phyloP scores from a whole-genome alignment of 2,329 filamentous ascomycete species.

The Emericellopsis atlantica region DNA sequence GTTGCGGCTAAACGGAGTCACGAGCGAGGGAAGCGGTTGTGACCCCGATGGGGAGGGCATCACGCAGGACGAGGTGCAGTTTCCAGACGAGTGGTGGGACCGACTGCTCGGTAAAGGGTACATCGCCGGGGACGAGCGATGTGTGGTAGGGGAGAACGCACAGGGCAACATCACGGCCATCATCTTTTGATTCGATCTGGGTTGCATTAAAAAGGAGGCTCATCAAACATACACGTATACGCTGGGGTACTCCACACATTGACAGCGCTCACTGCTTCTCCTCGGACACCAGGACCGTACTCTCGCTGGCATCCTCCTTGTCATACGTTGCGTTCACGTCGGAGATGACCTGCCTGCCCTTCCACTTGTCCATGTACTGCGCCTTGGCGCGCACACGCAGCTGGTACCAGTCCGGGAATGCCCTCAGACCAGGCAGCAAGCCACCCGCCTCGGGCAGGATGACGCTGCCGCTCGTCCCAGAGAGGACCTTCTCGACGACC shows the following conservation, averaged over 20 bases:
- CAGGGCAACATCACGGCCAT: conserved; percentile 37
- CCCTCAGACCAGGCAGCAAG: conserved; percentile 29
- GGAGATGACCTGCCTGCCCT: conserved; percentile 32
- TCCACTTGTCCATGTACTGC: conserved; percentile 29
- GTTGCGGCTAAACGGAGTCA: conserved; percentile 18
- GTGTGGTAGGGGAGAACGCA: conserved; percentile 46
- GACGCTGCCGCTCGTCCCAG: conserved; percentile 32
- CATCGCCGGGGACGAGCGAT: conserved; percentile 47
- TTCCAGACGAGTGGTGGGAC: conserved; percentile 29
- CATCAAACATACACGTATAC: too few relatives aligned
- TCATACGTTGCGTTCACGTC: conserved; percentile 27
- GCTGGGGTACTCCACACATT: too few relatives aligned
- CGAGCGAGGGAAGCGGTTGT: conserved; percentile 1
- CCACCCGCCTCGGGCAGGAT: conserved; percentile 28
- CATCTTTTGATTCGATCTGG: conserved; percentile 25
- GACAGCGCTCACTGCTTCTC: not conserved
- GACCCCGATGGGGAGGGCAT: conserved; percentile 8
- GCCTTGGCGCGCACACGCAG: conserved; percentile 31
- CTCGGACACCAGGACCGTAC: conserved; percentile 22
- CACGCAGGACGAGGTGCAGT: conserved; percentile 21
- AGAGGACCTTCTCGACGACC: conserved; percentile 35
- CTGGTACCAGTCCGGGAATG: conserved; percentile 52
- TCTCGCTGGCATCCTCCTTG: conserved; percentile 16
- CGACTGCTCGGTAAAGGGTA: conserved; percentile 37
- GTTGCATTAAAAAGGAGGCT: not conserved